Base-by-base conservation (phyloP, 345 rosid genomes). In the Populus davidiana region DNA sequence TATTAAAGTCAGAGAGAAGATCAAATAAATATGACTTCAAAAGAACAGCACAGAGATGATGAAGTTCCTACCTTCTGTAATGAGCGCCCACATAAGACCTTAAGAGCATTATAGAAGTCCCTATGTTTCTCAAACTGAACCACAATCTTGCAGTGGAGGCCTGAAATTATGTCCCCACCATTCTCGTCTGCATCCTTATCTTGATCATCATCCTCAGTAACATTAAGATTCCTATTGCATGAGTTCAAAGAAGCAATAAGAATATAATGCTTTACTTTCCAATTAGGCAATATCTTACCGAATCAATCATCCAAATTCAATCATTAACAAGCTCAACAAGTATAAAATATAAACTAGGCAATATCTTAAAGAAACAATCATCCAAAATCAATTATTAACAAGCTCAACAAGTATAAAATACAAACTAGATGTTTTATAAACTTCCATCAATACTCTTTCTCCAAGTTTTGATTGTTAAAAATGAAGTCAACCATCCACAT, bases 141-240 rank as follows among this genome's bases (percentile, higher is more conserved):
- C 72, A 95, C 92, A 71, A 93, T 89, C 82, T 92, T 95, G 88
- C 98, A 92, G 54, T 93, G 86, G 43, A 95, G 99, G 81, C 97
- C 97, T 61, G 97, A 86, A 80, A 89, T 88, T 33, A 95, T 72
- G 84, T 82, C 82, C 43, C 79, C 85, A 66, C 65, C 82, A 54
- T 83, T 90, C 75, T 81, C 91, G 16, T 88, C 90, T 31, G 77
- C 82, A 70, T 85, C 90, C 69, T 86, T 85, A 83, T 88, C 89
- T 54, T 84, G 82, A 86, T 85, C 90, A 81, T 88, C 86, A 67
- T 95, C 99, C 82, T 93, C 97, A 67, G 93, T 87, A 85, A 95
- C 94, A 86, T 82, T 85, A 81, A 95, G 90, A 84, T 90, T 91
- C 93, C 99, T 95, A 83, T 82, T 73, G 70, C 70, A 79, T 49